Evolutionary conservation across 1,284 basidiomycete species (phyloP), one percentile per base, ranked within the genome.

Genomic region (Tylopilus orsonianus): DNA sequence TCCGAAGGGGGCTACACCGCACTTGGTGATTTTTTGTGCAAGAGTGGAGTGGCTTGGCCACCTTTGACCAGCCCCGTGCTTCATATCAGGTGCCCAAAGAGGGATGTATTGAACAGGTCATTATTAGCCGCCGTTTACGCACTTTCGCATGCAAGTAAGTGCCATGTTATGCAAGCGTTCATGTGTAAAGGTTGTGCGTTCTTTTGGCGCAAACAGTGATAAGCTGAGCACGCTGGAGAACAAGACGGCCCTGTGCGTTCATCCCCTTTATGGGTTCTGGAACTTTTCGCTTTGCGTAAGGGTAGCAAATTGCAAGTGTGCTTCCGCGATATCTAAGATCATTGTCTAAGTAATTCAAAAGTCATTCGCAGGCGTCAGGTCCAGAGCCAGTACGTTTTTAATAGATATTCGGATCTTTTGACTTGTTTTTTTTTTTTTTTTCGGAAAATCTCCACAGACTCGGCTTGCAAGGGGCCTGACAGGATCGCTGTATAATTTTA

Each of bases 1-100:
- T 42, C 24, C 40, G 48, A 32, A 26, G 49, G n/a, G 39, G 45
- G 38, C 41, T 41, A 33, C 30, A 27, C 59, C 48, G 24, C 44
- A 52, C 45, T 49, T 44, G 60, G 57, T 37, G 42, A 58, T 62
- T 53, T 62, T 60, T 65, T 57, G 61, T 59, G 61, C 49, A 36
- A 40, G 57, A 50, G 46, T 10, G 39, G 53, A 50, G 45, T 41
- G 41, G 30, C 42, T 46, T 58, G 14, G 43, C 46, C 41, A 36
- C 35, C 35, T 48, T 24, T 12, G 43, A 41, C 29, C 18, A 12
- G 23, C 23, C 19, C 43, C 41, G 49, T 49, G 47, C 58, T 49
- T 48, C 48, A 42, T 57, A 55, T 63, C 46, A 38, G 38, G 46
- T 18, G 19, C 29, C 42, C 41, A 49, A 37, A 23, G 41, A 42